Evolutionary conservation across 2,329 filamentous ascomycete genomes (phyloP), one percentile per base, ranked within the genome.

Genomic region (Drechslera avenae): DNA sequence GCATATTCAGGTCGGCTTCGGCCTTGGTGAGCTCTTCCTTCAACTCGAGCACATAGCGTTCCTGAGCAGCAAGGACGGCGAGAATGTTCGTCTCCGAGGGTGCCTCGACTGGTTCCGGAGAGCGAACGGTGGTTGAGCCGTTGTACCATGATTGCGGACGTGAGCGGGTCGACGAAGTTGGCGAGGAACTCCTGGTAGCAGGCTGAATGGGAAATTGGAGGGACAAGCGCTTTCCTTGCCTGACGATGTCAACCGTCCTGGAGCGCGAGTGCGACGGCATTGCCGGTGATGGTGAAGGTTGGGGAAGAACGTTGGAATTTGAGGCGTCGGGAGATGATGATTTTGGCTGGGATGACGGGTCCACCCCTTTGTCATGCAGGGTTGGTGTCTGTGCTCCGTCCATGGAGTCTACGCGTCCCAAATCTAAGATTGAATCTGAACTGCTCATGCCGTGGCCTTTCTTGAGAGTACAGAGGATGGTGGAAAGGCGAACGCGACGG

Each of bases 1-100:
- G 79, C 34, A 79, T 83, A 39, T 79, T 78, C 33, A 99, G 79
- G 39, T 96, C 89, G 10, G 79, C 76, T 71, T 99, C 93, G 5
- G 94, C 93, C 52, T 86, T 87, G 18, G 80, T 78, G n/a, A 99
- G 79, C 73, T 97, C 93, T 72, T 99, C 94, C 52, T 87, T 88
- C 44, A 99, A 79, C 75, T 97, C 94, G 50, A 99, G 77, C 1
- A 99, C 93, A 60, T 86, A 86, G 50, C 94, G 83, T 76, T 99
- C 94, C 75, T 97, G 92, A 12, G 90, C 87, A 36, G 94, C 94
- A 64, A 99, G 88, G 50, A 92, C 89, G 54, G 91, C 92, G 59
- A 99, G 86, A 65, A 97, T 89, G 56, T 71, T 75, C 37, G 61
- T 64, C 47, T 74, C 71, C 28, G 69, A 60, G 49, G 34, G 61